A percentile compares a stretch with the other conserved stretches of the same genome.
phyloP scores from a whole-genome alignment of 73 alveolate species.

The Tetrahymena borealis region DNA sequence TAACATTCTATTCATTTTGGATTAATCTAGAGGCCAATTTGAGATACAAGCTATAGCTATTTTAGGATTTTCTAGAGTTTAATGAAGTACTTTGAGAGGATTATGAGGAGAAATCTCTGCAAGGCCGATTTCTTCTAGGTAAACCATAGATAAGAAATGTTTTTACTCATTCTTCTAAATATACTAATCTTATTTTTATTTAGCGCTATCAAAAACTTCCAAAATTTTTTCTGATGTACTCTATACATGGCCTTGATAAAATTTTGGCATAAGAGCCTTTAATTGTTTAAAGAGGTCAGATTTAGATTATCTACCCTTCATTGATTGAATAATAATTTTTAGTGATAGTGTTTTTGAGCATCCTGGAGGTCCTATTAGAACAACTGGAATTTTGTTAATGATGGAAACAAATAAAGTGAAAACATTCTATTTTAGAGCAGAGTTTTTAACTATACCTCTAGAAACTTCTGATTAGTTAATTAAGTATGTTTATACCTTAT shows the following conservation, averaged over 20 bases:
- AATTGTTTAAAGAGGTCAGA: constrained; percentile 26
- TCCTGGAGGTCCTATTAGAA: constrained; percentile 73
- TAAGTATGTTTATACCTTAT: constrained; percentile 29
- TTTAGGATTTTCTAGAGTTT: constrained; percentile 44
- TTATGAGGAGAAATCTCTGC: constrained; percentile 56
- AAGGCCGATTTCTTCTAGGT: constrained; percentile 53
- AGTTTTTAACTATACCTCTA: constrained; percentile 55
- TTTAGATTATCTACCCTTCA: constrained; percentile 56
- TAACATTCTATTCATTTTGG: constrained; percentile 51
- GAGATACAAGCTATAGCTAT: constrained; percentile 53
- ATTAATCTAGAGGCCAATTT: constrained; percentile 55
- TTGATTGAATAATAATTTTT: constrained; percentile 40
- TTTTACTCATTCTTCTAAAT: constrained; percentile 7
- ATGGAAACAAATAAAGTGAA: constrained; percentile 58
- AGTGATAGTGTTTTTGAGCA: constrained; percentile 69
- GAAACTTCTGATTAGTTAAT: constrained; percentile 38
- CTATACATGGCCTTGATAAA: constrained; percentile 63
- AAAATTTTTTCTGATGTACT: constrained; percentile 64
- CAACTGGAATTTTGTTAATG: constrained; percentile 56
- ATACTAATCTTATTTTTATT: constrained; percentile 4
- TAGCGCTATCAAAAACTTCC: constrained; percentile 56
- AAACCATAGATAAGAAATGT: constrained; percentile 33
- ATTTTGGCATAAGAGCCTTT: constrained; percentile 39
- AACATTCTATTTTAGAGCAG: constrained; percentile 51
- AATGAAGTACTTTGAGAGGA: constrained; percentile 54